phyloP scores from a whole-genome alignment of 23 red algal genomes.

The Pyropia yezoensis region DNA sequence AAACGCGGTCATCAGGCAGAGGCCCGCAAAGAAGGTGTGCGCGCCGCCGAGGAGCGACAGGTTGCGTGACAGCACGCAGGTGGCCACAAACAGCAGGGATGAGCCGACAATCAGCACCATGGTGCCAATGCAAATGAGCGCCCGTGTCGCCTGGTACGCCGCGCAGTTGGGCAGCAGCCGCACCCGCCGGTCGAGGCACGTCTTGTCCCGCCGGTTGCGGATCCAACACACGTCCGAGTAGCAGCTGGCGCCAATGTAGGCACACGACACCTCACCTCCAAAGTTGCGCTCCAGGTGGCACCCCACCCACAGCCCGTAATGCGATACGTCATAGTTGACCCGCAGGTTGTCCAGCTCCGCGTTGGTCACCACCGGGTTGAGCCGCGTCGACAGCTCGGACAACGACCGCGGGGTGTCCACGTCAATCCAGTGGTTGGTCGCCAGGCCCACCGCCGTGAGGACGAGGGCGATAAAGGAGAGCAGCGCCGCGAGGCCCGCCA shows the following conservation, averaged over 20 bases:
- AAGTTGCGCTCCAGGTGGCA: slow-evolving; percentile 44
- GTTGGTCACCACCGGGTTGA: slow-evolving; percentile 38
- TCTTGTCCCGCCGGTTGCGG: slow-evolving; percentile 23
- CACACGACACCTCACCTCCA: slow-evolving; percentile 28
- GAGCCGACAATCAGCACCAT: slow-evolving; percentile 46
- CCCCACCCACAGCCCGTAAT: slow-evolving; percentile 55
- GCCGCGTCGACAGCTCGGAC: not conserved
- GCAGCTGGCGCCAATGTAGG: slow-evolving; percentile 45
- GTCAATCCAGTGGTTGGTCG: slow-evolving; percentile 50
- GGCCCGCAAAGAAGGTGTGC: slow-evolving; percentile 14
- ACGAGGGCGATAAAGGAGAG: slow-evolving; percentile 51
- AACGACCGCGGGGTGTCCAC: slow-evolving; percentile 2
- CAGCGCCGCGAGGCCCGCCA: slow-evolving; percentile 15
- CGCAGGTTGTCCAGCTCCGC: slow-evolving; percentile 15
- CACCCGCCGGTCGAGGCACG: slow-evolving; percentile 26
- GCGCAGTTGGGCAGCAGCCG: slow-evolving; percentile 31
- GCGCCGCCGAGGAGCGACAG: slow-evolving; percentile 14
- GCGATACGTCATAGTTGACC: slow-evolving; percentile 23
- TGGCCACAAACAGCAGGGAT: slow-evolving; percentile 27
- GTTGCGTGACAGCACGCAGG: slow-evolving; percentile 12
- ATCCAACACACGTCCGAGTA: slow-evolving; percentile 54
- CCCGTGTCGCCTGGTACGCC: slow-evolving; percentile 46
- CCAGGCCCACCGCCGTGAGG: slow-evolving; percentile 35
- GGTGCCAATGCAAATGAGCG: slow-evolving; percentile 41
- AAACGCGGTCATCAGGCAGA: slow-evolving; percentile 61